Base-by-base conservation (phyloP, 1,139 yeast species). In the Candida albicans region DNA sequence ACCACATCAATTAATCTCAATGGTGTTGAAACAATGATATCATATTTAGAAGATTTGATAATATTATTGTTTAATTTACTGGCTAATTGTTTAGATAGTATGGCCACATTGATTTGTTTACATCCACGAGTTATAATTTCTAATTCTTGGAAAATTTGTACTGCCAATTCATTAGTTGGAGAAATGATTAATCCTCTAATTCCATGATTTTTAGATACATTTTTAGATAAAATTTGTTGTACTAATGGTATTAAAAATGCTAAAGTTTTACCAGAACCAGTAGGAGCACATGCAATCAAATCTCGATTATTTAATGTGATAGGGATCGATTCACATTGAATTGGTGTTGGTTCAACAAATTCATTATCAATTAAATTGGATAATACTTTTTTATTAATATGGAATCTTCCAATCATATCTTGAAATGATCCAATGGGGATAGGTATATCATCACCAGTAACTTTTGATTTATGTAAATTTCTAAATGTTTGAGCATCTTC, bases 211-310 rank as follows among this genome's bases (percentile, higher is more conserved):
- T 67, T 68, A 4, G 43, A 31, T 13, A 52, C 51, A 26, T 57
- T 53, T 15, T 59, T 62, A 6, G 52, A 12, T 29, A 35, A 7
- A 22, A 44, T 45, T 57, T 62, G 40, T 56, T 89, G 96, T 12
- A 93, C 67, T 53, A 91, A 59, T 2, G 99, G 99, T 13, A 90
- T 79, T 45, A 87, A 72, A 61, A 87, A 93, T 37, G 97, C 96
- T 40, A 90, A 70, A 0, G 96, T 88, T 62, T 89, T 89, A 68
- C 96, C 96, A 6, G 96, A 86, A 53, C 96, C 96, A 0, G 96
- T 89, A 34, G 96, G 96, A 0, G 96, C 96, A 71, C 96, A 87
- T 1, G 95, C 95, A 45, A 89, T 71, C 38, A 89, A 59, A 57
- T 89, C 96, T 48, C 93, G 76, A 24, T 71, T 73, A 40, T 76